A percentile compares a stretch with the other conserved stretches of the same genome.
Evolutionary conservation across 1,139 yeast species (phyloP).

Genomic region (Zygosaccharomyces sapae): DNA sequence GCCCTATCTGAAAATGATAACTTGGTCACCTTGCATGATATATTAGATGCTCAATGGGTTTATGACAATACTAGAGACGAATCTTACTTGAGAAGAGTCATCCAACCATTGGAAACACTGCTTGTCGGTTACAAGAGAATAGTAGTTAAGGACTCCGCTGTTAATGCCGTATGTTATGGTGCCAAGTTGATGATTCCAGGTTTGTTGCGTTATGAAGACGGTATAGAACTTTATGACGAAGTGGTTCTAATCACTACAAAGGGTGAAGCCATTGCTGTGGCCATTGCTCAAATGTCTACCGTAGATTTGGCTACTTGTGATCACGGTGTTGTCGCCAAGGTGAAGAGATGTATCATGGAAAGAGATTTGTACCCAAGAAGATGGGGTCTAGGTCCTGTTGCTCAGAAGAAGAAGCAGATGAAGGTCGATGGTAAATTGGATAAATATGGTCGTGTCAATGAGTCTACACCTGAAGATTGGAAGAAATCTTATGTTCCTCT

Average conservation of each 20-base stretch:
- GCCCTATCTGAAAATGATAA: constrained; percentile 87
- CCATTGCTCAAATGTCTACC: constrained; percentile 98
- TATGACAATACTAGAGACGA: constrained; percentile 97
- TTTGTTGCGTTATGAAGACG: constrained; percentile 93
- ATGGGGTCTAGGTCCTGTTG: constrained; percentile 99
- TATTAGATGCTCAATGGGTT: constrained; percentile 95
- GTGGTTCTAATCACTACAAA: constrained; percentile 97
- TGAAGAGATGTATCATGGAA: constrained; percentile 99
- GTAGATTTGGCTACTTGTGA: constrained; percentile 95
- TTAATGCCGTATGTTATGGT: constrained; percentile 97
- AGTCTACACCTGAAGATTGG: constrained; percentile 91
- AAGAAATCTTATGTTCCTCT: constrained; percentile 80
- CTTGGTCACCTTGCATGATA: constrained; percentile 94
- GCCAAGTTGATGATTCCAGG: constrained; percentile 99
- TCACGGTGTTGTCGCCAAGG: constrained; percentile 98
- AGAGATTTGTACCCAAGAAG: constrained; percentile 98
- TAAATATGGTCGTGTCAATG: constrained; percentile 89
- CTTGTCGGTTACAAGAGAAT: constrained; percentile 93
- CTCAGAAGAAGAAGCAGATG: constrained; percentile 96
- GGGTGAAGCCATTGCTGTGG: constrained; percentile 99
- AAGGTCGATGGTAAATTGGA: constrained; percentile 97
- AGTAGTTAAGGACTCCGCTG: constrained; percentile 97
- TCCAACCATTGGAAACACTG: constrained; percentile 91
- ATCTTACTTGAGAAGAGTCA: constrained; percentile 86
- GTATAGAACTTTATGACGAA: constrained; percentile 95